Conservation (phyloP, 2,329 filamentous ascomycete genomes). For the Scedosporium dehoogii region DNA sequence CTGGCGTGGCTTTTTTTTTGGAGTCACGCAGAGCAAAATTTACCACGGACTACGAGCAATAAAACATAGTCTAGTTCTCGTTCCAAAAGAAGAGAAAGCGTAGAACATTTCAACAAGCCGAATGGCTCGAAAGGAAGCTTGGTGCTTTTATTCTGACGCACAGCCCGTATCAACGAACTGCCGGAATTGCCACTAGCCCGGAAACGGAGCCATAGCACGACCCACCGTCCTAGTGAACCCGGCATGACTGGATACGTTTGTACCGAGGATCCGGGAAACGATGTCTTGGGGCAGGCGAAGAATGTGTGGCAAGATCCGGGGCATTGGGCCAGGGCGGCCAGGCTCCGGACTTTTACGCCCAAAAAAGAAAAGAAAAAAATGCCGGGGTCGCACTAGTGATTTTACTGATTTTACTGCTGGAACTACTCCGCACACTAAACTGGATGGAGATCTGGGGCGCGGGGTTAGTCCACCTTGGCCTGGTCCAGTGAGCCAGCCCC, state of each 20-base stretch:
- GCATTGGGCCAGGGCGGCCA: not conserved
- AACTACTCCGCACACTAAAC: slow-evolving; percentile 6
- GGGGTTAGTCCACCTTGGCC: not conserved
- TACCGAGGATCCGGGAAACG: not conserved
- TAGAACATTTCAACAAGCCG: not conserved
- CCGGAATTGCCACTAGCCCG: not conserved
- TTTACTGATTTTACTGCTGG: not conserved
- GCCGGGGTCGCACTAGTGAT: not conserved
- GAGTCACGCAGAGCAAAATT: too few relatives aligned
- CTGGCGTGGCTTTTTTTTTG: too few relatives aligned
- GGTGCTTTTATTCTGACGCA: not conserved
- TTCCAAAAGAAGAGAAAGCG: not conserved
- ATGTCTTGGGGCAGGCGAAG: not conserved
- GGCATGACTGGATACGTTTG: not conserved
- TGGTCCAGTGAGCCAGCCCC: not conserved
- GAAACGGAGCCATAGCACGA: not conserved
- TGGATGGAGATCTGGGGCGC: not conserved
- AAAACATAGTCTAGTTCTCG: too few relatives aligned
- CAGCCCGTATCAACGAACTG: not conserved
- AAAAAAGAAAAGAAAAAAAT: too few relatives aligned
- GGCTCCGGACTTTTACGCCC: not conserved
- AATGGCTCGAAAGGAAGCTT: not conserved
- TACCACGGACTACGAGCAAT: not conserved
- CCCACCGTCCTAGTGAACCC: not conserved
- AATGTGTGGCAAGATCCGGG: not conserved